These are phyloP conservation scores for Pseudogymnoascus sp. DNA, from an alignment of 2,329 filamentous ascomycete species.

Conservation along the genomic window DNA sequence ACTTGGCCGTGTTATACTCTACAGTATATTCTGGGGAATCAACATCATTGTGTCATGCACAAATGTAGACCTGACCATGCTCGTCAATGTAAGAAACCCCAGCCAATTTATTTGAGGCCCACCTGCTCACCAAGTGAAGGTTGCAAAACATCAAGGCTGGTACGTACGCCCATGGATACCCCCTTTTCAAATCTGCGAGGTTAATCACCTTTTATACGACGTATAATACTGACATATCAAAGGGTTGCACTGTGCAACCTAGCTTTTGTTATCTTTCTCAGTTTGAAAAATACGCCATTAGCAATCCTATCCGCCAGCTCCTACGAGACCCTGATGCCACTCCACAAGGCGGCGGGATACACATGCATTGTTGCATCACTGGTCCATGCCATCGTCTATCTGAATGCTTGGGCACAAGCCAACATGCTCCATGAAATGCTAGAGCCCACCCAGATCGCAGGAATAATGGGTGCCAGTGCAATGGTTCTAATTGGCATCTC, in stretches of 20 bases:
- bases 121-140: not conserved
- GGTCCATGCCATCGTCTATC: slow-evolving; percentile 40
- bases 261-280: slow-evolving; percentile 44
- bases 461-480: slow-evolving; percentile 40
- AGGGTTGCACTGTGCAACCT: slow-evolving; percentile 45
- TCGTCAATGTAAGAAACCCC: slow-evolving; percentile 16
- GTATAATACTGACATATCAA: not conserved
- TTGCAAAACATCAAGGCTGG: slow-evolving; percentile 18
- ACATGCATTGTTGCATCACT: slow-evolving; percentile 39
- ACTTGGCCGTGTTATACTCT: slow-evolving; percentile 32
- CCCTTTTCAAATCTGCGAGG: slow-evolving; percentile 18
- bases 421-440: slow-evolving; percentile 29
- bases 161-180: slow-evolving; percentile 18
- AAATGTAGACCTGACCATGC: slow-evolving; percentile 18
- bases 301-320: slow-evolving; percentile 46
- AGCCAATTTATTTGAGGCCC: not conserved
- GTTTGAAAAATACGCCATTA: slow-evolving; percentile 52
- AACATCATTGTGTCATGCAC: slow-evolving; percentile 32
- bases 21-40: slow-evolving; percentile 29
- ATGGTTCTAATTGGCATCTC: slow-evolving; percentile 39
- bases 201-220: not conserved
- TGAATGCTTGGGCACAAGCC: slow-evolving; percentile 27
- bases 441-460: slow-evolving; percentile 36
- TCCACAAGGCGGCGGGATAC: slow-evolving; percentile 48
- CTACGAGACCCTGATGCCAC: slow-evolving; percentile 50